Evolutionary conservation across 2,329 filamentous ascomycete genomes (phyloP), one percentile per base, ranked within the genome.

Genomic region (Alternaria arbusti): DNA sequence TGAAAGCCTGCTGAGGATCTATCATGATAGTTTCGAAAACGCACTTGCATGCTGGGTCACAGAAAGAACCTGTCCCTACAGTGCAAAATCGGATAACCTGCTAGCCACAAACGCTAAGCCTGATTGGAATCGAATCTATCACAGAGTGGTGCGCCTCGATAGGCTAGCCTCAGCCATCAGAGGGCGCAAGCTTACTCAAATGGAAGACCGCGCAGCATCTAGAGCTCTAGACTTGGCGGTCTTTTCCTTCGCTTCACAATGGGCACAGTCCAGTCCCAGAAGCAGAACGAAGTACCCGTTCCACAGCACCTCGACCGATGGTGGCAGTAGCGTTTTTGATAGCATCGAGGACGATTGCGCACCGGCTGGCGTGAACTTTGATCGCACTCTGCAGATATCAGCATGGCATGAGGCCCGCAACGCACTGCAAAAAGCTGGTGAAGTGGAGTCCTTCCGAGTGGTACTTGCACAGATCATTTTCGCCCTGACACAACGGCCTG

Each of bases 11-110:
- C 73, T 86, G 54, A 80, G 80, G 47, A 83, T 87, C 32, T 87
- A 87, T 69, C 85, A 86, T 66, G 84, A 87, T 64, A 85, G 84
- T 28, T 79, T 86, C 65, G 85, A 87, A 65, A 83, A 86, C 67
- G 84, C 82, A 12, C 73, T 87, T 7, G 83, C 84, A 2, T 87
- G 85, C 69, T 87, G 85, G 85, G 67, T 86, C 17, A 85, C 84
- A 0, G 85, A 86, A 63, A 79, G 81, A 50, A 86, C 84, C 3
- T 87, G 85, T 57, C 85, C 85, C 1, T 86, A 86, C 67, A 78
- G 78, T 65, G 69, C 78, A 49, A 64, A 72, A 45, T 69, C 69
- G 56, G 70, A 76, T 23, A 65, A 64, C 36, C 74, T 67, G 28
- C 69, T 72, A 52, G 72, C 72, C 26, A 59, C 72, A 57, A 76